Evolutionary conservation across 768 basidiomycete genomes (phyloP).

Genomic region (Agaricus subrufescens): DNA sequence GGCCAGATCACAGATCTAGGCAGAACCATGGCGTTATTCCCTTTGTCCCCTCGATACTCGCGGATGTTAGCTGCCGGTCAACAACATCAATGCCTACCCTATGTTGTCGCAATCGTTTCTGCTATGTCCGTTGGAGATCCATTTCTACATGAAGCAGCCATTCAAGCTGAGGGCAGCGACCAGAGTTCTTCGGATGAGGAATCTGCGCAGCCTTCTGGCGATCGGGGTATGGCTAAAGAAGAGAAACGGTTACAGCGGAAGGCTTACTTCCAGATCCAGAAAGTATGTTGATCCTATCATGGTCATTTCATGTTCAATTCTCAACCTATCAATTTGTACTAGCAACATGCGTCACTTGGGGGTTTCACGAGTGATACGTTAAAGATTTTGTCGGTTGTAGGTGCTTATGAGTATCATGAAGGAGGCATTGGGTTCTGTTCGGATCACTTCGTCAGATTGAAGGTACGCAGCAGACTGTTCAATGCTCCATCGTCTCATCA

Average conservation of each 20-base stretch:
- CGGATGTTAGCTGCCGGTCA: constrained; percentile 94
- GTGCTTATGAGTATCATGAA: constrained; percentile 91
- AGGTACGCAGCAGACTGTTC: constrained; percentile 43
- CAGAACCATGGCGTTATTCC: constrained; percentile 90
- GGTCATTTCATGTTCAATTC: neutral
- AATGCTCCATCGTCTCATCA: neutral
- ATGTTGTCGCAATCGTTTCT: constrained; percentile 87
- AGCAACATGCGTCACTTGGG: constrained; percentile 82
- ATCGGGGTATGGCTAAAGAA: constrained; percentile 50
- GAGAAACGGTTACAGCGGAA: constrained; percentile 56
- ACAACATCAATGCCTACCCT: constrained; percentile 78
- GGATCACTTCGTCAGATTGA: constrained; percentile 85
- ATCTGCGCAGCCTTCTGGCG: constrained; percentile 40
- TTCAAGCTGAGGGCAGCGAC: constrained; percentile 39
- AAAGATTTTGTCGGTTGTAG: constrained; percentile 87
- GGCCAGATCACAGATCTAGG: constrained; percentile 86
- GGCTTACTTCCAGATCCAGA: constrained; percentile 78
- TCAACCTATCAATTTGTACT: neutral
- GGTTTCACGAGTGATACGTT: constrained; percentile 81
- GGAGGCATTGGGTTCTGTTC: constrained; percentile 77
- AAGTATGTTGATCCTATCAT: constrained; percentile 38
- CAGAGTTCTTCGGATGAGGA: constrained; percentile 35
- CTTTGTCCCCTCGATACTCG: constrained; percentile 91
- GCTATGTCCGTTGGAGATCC: constrained; percentile 94
- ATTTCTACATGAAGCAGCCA: constrained; percentile 79